These are phyloP conservation scores for Sugiyamaella boreocaroliniensis DNA, from an alignment of 805 yeast species.

Conservation along the genomic window DNA sequence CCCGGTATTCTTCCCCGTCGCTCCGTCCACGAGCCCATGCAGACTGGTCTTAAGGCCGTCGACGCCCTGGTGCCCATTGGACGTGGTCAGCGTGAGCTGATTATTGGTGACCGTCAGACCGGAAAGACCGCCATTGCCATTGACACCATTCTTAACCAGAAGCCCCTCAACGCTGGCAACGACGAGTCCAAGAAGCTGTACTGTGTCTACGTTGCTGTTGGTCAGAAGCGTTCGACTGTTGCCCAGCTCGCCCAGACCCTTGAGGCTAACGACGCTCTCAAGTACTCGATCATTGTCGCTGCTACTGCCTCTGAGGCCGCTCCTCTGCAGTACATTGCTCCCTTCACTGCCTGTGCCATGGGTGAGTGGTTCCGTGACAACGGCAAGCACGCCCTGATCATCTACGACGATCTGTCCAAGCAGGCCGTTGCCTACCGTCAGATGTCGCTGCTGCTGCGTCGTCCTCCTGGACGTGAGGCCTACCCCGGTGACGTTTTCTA, in stretches of 20 bases:
- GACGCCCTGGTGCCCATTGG: constrained; percentile 99
- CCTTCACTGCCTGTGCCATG: constrained; percentile 99
- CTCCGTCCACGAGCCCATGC: constrained; percentile 98
- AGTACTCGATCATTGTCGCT: constrained; percentile 96
- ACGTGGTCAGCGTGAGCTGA: constrained; percentile 99
- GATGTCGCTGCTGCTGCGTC: constrained; percentile 92
- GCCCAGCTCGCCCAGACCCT: constrained; percentile 99
- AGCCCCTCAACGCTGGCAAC: constrained; percentile 92
- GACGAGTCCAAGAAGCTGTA: constrained; percentile 97
- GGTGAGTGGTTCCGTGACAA: constrained; percentile 99
- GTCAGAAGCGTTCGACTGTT: constrained; percentile 99
- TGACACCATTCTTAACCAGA: constrained; percentile 97
- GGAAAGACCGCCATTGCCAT: constrained; percentile 99
- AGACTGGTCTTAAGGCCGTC: constrained; percentile 98
- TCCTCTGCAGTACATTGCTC: constrained; percentile 99
- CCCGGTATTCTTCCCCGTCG: constrained; percentile 99
- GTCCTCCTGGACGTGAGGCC: constrained; percentile 97
- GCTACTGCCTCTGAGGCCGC: constrained; percentile 99
- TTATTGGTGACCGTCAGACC: constrained; percentile 99
- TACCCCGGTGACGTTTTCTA: constrained; percentile 96
- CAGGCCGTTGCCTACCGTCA: constrained; percentile 99
- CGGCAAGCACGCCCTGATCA: constrained; percentile 93
- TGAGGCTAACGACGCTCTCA: constrained; percentile 96
- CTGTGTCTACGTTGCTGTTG: constrained; percentile 99
- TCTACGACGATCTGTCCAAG: constrained; percentile 97